A percentile compares a stretch with the other conserved stretches of the same genome.
Evolutionary conservation across 75 land plant genomes (phyloP).

Genomic region (Picea sitchensis): DNA sequence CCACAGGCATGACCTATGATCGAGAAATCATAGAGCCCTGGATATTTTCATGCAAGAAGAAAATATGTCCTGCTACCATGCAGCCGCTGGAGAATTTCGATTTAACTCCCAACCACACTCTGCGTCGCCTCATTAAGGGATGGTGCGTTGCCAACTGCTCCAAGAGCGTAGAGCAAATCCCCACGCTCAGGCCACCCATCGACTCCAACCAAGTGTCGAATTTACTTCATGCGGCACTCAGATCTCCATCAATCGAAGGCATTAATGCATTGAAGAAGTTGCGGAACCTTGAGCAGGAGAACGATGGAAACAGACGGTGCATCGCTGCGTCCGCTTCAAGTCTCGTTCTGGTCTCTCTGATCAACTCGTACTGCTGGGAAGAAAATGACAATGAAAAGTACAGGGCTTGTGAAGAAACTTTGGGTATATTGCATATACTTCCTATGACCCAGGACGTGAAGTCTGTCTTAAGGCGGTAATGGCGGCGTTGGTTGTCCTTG

Average conservation of each 20-base stretch:
- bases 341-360: slow-evolving; percentile 1
- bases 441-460: background rate
- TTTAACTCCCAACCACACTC: slow-evolving; percentile 47
- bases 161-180: background rate
- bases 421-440: slow-evolving; percentile 13
- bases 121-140: slow-evolving; percentile 27
- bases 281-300: background rate
- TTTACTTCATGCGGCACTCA: background rate
- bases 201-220: background rate
- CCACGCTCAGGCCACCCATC: background rate
- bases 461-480: too few species aligned
- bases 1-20: slow-evolving; percentile 8
- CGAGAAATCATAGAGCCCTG: slow-evolving; percentile 49
- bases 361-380: background rate
- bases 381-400: background rate
- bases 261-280: slow-evolving; percentile 19
- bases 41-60: slow-evolving; percentile 28
- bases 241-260: too few species aligned
- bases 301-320: background rate
- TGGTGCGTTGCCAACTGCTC: slow-evolving; percentile 11
- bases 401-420: slow-evolving; percentile 28
- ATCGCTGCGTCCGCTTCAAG: slow-evolving; percentile 12
- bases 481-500: too few species aligned
- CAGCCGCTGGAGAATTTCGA: slow-evolving; percentile 26
- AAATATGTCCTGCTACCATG: slow-evolving; percentile 56